phyloP scores from a whole-genome alignment of 148 eudicot species.

The Vaccinium myrtillus region DNA sequence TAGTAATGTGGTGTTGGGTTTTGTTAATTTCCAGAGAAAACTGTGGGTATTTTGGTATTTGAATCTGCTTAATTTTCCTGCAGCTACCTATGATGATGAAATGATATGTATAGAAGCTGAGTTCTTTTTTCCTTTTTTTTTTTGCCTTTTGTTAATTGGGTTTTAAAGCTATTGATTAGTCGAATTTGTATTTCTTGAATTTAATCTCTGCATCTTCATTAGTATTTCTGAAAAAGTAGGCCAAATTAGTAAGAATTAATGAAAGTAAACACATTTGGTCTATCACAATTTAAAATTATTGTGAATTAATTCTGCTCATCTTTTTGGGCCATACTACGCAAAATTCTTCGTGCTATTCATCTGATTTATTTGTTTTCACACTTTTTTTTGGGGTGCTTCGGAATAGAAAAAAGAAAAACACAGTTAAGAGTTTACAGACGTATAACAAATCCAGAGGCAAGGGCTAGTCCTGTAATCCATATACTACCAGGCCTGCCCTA shows the following conservation, averaged over 20 bases:
- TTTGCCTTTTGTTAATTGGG: neutral
- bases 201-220: neutral
- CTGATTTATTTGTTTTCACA: no score
- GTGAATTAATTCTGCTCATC: no score
- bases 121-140: conserved; percentile 1
- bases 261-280: no score
- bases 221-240: neutral
- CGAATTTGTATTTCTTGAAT: neutral
- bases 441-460: no score
- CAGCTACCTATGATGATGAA: conserved; percentile 10
- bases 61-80: neutral
- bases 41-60: conserved; percentile 83
- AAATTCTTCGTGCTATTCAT: no score
- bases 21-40: conserved; percentile 42
- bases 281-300: neutral
- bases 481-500: no score
- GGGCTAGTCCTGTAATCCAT: no score
- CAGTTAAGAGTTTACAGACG: no score
- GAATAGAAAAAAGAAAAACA: no score
- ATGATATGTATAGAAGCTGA: conserved; percentile 25
- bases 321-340: no score
- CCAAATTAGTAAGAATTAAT: neutral
- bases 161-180: neutral
- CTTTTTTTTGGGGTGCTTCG: no score
- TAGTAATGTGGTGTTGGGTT: neutral